Conservation (phyloP, 2,329 filamentous ascomycete species). For the Colletotrichum sp. region DNA sequence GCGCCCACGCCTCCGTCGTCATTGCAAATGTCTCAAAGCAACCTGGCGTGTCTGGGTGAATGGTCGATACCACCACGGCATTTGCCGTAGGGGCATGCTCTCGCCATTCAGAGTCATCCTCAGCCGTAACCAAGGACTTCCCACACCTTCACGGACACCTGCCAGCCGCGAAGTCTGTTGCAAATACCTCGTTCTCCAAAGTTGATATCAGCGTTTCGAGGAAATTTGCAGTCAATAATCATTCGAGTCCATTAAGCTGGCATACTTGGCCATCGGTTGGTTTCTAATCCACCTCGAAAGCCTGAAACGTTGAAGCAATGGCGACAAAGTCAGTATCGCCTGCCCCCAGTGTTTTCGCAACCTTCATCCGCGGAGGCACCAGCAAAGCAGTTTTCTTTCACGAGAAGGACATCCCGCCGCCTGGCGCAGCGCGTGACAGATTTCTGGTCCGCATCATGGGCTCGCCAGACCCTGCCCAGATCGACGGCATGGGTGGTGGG, state of each 20-base stretch:
- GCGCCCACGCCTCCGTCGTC: not conserved
- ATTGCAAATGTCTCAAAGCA: not conserved
- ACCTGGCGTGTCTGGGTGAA: not conserved
- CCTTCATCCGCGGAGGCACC: not conserved
- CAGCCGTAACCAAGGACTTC: not conserved
- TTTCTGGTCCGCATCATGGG: slow-evolving; percentile 61
- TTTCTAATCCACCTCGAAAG: not conserved
- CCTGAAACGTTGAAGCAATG: not conserved
- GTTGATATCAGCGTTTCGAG: not conserved
- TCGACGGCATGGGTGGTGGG: slow-evolving; percentile 60
- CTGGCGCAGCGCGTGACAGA: slow-evolving; percentile 47
- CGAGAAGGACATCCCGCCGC: slow-evolving; percentile 49
- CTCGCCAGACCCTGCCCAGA: slow-evolving; percentile 60
- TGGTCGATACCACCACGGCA: not conserved
- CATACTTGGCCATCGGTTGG: not conserved
- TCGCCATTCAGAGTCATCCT: not conserved
- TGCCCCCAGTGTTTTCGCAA: not conserved
- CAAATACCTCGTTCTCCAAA: not conserved
- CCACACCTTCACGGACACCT: not conserved
- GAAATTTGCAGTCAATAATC: not conserved
- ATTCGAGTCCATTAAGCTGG: not conserved
- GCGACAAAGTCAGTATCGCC: not conserved
- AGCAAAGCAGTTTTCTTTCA: slow-evolving; percentile 49
- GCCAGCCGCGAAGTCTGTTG: not conserved
- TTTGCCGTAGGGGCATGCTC: not conserved